A percentile compares a stretch with the other conserved stretches of the same genome.
These are phyloP conservation scores for Drechslera avenae DNA, from an alignment of 2,329 filamentous ascomycete species.

Conservation along the genomic window DNA sequence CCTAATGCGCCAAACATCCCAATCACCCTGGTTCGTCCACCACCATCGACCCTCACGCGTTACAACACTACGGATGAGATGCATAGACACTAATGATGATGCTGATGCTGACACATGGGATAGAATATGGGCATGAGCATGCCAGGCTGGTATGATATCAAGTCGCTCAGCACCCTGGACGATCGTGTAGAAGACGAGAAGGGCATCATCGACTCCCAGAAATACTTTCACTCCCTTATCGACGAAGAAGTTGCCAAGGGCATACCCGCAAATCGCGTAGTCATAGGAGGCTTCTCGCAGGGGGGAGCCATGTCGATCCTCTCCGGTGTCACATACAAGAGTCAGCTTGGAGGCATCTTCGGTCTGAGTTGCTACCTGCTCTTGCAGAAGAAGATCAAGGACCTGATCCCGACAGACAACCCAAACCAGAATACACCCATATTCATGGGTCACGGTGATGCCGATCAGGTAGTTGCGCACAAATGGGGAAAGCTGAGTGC, in stretches of 20 bases:
- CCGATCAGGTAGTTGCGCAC: slow-evolving; percentile 73
- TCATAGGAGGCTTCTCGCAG: slow-evolving; percentile 84
- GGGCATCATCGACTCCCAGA: slow-evolving; percentile 74
- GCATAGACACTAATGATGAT: neutral
- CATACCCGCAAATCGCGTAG: slow-evolving; percentile 80
- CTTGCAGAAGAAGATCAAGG: slow-evolving; percentile 67
- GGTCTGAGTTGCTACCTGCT: slow-evolving; percentile 83
- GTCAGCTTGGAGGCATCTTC: slow-evolving; percentile 85
- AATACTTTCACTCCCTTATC: slow-evolving; percentile 80
- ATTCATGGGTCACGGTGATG: slow-evolving; percentile 86
- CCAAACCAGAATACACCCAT: slow-evolving; percentile 79
- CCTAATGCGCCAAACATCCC: slow-evolving; percentile 88
- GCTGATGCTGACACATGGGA: slow-evolving; percentile 1
- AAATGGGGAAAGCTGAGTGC: slow-evolving; percentile 71
- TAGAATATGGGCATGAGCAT: slow-evolving; percentile 78
- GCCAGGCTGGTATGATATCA: slow-evolving; percentile 87
- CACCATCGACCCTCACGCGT: neutral
- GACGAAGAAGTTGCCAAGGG: slow-evolving; percentile 79
- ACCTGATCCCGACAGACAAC: slow-evolving; percentile 49
- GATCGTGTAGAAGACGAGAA: slow-evolving; percentile 65
- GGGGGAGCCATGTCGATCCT: slow-evolving; percentile 88
- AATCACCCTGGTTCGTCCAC: slow-evolving; percentile 72
- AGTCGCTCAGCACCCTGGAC: slow-evolving; percentile 54
- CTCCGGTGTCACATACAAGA: slow-evolving; percentile 72
- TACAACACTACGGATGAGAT: neutral